Conservation (phyloP, 225 moss, liverwort and hornwort species). For the Sphagnum tenellum region DNA sequence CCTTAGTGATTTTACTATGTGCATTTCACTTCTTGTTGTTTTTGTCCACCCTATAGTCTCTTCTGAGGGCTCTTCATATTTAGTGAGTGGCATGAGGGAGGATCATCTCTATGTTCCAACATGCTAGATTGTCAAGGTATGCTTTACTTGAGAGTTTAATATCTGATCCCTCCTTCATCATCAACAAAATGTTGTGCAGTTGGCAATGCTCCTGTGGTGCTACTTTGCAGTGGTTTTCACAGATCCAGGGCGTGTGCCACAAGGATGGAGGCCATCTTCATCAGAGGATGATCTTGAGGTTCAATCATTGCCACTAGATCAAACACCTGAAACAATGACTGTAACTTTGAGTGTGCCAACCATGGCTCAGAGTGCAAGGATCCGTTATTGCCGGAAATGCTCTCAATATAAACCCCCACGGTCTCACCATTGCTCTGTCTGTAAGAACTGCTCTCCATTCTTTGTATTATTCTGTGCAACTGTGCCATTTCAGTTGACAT, state of each 20-base stretch:
- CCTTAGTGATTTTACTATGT: no score
- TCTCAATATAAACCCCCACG: slow-evolving; percentile 95
- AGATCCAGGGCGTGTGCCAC: slow-evolving; percentile 90
- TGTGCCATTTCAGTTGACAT: no score
- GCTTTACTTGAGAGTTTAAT: no score
- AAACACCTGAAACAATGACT: slow-evolving; percentile 22
- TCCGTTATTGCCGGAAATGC: slow-evolving; percentile 86
- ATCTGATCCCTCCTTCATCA: no score
- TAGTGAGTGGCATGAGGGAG: background rate
- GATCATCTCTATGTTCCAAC: no score
- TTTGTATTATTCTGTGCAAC: no score
- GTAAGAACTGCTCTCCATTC: slow-evolving; percentile 16
- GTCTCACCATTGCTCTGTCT: slow-evolving; percentile 96
- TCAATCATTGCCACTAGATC: slow-evolving; percentile 55
- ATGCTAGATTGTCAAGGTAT: no score
- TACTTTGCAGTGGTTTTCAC: slow-evolving; percentile 97
- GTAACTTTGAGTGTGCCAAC: slow-evolving; percentile 41
- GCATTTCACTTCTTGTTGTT: no score
- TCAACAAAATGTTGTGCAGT: slow-evolving; percentile 11
- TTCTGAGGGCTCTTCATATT: no score
- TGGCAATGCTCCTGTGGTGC: slow-evolving; percentile 88
- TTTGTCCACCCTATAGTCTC: no score
- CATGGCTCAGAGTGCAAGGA: slow-evolving; percentile 33
- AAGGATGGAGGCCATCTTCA: slow-evolving; percentile 59
- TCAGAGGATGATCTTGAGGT: slow-evolving; percentile 67